These are phyloP conservation scores for Hypomontagnella monticulosa DNA, from an alignment of 495 filamentous ascomycete species.

Conservation along the genomic window DNA sequence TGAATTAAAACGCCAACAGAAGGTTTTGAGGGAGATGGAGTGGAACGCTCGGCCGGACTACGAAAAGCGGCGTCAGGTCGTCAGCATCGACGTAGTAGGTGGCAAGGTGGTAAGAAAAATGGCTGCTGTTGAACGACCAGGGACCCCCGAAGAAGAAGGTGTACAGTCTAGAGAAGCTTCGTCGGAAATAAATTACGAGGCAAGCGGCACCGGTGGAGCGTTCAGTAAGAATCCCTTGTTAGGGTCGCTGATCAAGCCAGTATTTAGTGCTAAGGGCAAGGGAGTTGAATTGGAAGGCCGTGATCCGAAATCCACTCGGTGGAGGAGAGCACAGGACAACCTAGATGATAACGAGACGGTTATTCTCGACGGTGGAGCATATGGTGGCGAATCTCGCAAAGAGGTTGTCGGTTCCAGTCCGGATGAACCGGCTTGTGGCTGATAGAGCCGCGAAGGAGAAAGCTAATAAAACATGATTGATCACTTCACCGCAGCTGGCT, in stretches of 20 bases:
- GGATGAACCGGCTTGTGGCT: constrained; percentile 51
- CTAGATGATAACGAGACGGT: constrained; percentile 89
- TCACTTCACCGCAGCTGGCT: constrained; percentile 3
- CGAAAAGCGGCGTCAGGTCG: constrained; percentile 88
- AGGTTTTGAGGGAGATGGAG: constrained; percentile 84
- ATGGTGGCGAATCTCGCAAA: constrained; percentile 57
- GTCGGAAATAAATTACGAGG: constrained; percentile 40
- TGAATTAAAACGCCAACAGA: constrained; percentile 91
- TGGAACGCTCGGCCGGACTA: constrained; percentile 91
- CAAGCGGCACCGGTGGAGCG: constrained; percentile 58
- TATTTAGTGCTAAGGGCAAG: constrained; percentile 69
- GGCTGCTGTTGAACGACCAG: constrained; percentile 65
- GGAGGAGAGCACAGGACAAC: constrained; percentile 93
- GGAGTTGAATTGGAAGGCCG: constrained; percentile 50
- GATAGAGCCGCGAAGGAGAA: not conserved
- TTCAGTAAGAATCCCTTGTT: constrained; percentile 89
- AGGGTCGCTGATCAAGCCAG: constrained; percentile 79
- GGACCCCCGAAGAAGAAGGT: constrained; percentile 59
- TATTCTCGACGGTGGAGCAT: constrained; percentile 85
- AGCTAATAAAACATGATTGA: not conserved
- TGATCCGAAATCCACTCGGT: constrained; percentile 64
- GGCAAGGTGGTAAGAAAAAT: constrained; percentile 81
- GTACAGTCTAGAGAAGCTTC: constrained; percentile 25
- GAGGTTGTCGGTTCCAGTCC: constrained; percentile 16
- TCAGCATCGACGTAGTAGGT: constrained; percentile 83